Conservation (phyloP, 164 flowering plant genomes). For the Saururus chinensis region DNA sequence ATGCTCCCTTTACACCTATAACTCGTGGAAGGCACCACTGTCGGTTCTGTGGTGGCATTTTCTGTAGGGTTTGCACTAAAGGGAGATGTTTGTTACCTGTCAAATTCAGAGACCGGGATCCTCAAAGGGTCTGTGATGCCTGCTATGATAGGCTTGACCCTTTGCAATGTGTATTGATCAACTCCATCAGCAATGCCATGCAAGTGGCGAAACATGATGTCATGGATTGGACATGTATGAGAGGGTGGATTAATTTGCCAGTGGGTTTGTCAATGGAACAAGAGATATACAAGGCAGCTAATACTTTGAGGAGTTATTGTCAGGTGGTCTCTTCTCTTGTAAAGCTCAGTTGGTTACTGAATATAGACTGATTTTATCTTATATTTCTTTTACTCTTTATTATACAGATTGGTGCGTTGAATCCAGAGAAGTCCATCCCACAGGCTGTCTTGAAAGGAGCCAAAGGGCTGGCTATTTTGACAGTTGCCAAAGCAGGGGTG, state of each 20-base stretch:
- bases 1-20: slow-evolving; percentile 66
- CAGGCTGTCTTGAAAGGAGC: slow-evolving; percentile 75
- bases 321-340: slow-evolving; percentile 33
- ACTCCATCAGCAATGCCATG: slow-evolving; percentile 72
- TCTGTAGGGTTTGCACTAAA: slow-evolving; percentile 68
- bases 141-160: slow-evolving; percentile 96
- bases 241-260: slow-evolving; percentile 92
- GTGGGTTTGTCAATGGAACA: slow-evolving; percentile 87
- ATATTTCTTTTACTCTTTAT: neutral
- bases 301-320: slow-evolving; percentile 57
- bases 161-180: slow-evolving; percentile 60
- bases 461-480: slow-evolving; percentile 75
- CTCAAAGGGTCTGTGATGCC: slow-evolving; percentile 87
- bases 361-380: neutral
- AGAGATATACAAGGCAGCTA: slow-evolving; percentile 79
- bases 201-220: slow-evolving; percentile 92
- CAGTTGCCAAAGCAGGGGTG: slow-evolving; percentile 83
- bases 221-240: slow-evolving; percentile 71
- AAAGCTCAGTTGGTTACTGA: neutral
- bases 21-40: slow-evolving; percentile 97
- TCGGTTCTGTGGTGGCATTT: slow-evolving; percentile 91
- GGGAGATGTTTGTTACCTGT: slow-evolving; percentile 89
- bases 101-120: slow-evolving; percentile 84
- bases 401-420: slow-evolving; percentile 31
- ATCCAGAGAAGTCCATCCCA: slow-evolving; percentile 81